Base-by-base conservation (phyloP, 148 eudicot species). In the Hydrangea macrophylla region DNA sequence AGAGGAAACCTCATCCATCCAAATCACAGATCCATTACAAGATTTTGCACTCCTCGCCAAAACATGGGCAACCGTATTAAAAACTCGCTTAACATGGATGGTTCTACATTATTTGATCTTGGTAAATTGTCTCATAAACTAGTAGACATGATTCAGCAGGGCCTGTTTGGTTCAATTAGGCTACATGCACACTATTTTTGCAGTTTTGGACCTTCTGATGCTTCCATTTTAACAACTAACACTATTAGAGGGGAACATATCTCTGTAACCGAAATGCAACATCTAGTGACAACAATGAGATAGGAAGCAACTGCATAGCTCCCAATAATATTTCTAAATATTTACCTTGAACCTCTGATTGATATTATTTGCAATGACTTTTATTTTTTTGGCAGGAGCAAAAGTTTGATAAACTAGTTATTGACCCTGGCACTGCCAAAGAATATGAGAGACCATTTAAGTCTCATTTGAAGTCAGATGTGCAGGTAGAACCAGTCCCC, bases 391-490 rank as follows among this genome's bases (percentile, higher is more conserved):
- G 59, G 58, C 88, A 90, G 98, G 95, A 88, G 45, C 84, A 90
- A 71, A 90, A 93, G 63, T 80, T 90, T 28, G 79, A 77, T 51
- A 86, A 93, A 58, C 72, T 93, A 65, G 76, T 58, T 15, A 85
- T 90, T 62, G 98, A 93, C 79, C 86, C 98, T 7, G 80, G 65
- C 37, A 83, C 85, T 70, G 96, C 88, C 59, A 85, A 85, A 75
- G 96, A 88, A 67, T 88, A 83, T 73, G 95, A 86, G 81, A 92
- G 98, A 77, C 88, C 93, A 30, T 85, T 84, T 55, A 90, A 78
- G 73, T 39, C 87, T 13, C 81, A 82, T 56, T 56, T 76, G 35
- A 81, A 78, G 71, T 44, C 87, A 39, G 80, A 82, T 37, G 91
- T 83, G 53, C 80, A 70, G 32, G 55, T 39, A 55, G 95, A 86